Base-by-base conservation (phyloP, 2,329 filamentous ascomycete species). In the Ascosphaera acerosa region DNA sequence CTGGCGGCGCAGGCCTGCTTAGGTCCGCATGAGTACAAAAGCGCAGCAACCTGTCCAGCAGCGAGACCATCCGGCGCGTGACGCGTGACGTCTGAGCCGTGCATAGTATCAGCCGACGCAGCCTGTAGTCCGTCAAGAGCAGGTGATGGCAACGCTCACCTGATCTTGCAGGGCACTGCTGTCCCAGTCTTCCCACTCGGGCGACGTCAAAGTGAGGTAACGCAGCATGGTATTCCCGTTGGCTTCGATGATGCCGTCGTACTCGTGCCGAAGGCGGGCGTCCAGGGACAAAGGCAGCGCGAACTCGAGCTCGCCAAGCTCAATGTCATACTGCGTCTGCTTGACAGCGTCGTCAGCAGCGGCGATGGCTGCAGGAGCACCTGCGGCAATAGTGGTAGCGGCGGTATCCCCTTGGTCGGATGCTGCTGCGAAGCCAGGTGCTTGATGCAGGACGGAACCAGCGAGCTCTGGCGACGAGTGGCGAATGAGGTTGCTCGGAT, bases 1-100 rank as follows among this genome's bases (percentile, higher is more conserved):
- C 44, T 39, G 10, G 43, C 44, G 30, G 44, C 47, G 49, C 45
- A 2, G 44, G 40, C 5, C 56, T 46, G 33, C 56, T 57, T 20
- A 58, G 38, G 37, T 59, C 55, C 14, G 54, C 50, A 34, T 58
- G 55, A 3, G 50, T 53, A 3, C 49, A 41, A 12, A 54, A 51
- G 36, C 57, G 53, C 37, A 53, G 50, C 26, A 59, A 40, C 19
- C 44, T 44, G 26, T 46, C 36, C 12, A 55, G 38, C 27, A 55
- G 35, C 20, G 44, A 41, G 9, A 41, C 38, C 40, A 57, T 46
- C 18, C 44, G 25, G 6, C 16, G 25, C 4, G 25, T 27, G 6
- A 27, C 12, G 25, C 25, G 25, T 15, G 25, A 27, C 16, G 12
- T 27, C 25, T 27, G 10, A 4, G 16, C 16, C n/a, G 12, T 14